Base-by-base conservation (phyloP, 2,329 filamentous ascomycete species). In the Meredithiella fracta region DNA sequence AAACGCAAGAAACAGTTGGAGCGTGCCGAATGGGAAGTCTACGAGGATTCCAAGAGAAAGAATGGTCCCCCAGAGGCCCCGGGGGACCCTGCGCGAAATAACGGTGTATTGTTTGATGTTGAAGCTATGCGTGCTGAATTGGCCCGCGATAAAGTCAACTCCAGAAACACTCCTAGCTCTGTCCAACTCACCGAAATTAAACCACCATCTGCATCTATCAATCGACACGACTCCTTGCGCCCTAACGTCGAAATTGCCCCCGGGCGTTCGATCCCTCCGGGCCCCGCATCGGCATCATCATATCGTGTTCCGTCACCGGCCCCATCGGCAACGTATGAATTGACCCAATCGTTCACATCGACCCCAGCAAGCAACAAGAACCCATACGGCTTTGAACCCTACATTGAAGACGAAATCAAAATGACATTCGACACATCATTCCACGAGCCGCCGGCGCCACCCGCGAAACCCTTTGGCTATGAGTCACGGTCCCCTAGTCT, bases 1-100 rank as follows among this genome's bases (percentile, higher is more conserved):
- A 83, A 83, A 44, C 80, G 85, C 51, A 89, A 86, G 64, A 95
- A 87, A 70, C 85, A 84, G 68, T 69, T 77, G 0, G 77, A 89
- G 65, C 90, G 89, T 69, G 88, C 89, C 64, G 85, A 86, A 55
- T 96, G 91, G 91, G 91, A 97, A 67, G 88, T 88, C 7, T 96
- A 96, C 66, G 85, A 96, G 65, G 86, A 94, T 59, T 67, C 66
- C 4, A 61, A 60, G 47, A 78, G 78, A 64, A 64, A 60, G 1
- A 62, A 61, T 15, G 59, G 50, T 44, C 61, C 59, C 25, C 58
- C 64, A 23, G 66, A 67, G 42, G 71, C 70, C 56, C 73, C 77
- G 56, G 73, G 73, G 15, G 73, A 72, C 59, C 50, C 44, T 5
- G 51, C 58, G 3, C 20, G 52, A 7, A 81, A 79, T 62, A 71